A percentile compares a stretch with the other conserved stretches of the same genome.
These are phyloP conservation scores for Actinomortierella ambigua DNA, from an alignment of 371 early-diverging fungal species.

Conservation along the genomic window DNA sequence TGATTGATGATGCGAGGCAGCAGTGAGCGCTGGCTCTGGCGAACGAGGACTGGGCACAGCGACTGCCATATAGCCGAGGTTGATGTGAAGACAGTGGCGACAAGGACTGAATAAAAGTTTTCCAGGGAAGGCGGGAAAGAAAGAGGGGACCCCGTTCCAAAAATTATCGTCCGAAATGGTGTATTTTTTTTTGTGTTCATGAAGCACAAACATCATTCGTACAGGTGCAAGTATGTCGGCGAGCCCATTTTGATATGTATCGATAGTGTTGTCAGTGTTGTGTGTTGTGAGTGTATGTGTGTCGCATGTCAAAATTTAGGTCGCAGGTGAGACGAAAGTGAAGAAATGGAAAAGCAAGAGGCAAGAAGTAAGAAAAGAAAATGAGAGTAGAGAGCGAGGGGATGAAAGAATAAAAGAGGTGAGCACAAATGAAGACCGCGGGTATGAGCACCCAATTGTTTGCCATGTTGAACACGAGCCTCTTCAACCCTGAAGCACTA, in stretches of 20 bases:
- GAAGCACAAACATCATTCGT: too few relatives aligned
- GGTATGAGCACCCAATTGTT: too few relatives aligned
- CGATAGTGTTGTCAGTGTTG: too few relatives aligned
- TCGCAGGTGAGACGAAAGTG: too few relatives aligned
- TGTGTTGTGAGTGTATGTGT: too few relatives aligned
- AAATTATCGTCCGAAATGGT: not conserved
- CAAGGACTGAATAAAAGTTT: constrained; percentile 16
- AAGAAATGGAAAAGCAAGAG: not conserved
- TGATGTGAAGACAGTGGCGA: constrained; percentile 30
- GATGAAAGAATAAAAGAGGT: too few relatives aligned
- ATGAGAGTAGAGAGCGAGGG: not conserved
- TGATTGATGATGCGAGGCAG: constrained; percentile 42
- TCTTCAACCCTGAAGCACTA: not conserved
- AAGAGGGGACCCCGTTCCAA: not conserved
- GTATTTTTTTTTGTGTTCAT: too few relatives aligned
- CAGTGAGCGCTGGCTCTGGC: constrained; percentile 33
- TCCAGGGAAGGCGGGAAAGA: not conserved
- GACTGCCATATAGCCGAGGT: constrained; percentile 42
- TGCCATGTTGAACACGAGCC: too few relatives aligned
- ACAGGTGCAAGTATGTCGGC: too few relatives aligned
- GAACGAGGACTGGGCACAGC: constrained; percentile 35
- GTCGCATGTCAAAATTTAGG: too few relatives aligned
- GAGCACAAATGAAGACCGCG: too few relatives aligned
- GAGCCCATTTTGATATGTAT: too few relatives aligned
- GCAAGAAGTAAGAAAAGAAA: not conserved